phyloP scores from a whole-genome alignment of 2,329 filamentous ascomycete genomes.

The Diaporthe citriasiana region DNA sequence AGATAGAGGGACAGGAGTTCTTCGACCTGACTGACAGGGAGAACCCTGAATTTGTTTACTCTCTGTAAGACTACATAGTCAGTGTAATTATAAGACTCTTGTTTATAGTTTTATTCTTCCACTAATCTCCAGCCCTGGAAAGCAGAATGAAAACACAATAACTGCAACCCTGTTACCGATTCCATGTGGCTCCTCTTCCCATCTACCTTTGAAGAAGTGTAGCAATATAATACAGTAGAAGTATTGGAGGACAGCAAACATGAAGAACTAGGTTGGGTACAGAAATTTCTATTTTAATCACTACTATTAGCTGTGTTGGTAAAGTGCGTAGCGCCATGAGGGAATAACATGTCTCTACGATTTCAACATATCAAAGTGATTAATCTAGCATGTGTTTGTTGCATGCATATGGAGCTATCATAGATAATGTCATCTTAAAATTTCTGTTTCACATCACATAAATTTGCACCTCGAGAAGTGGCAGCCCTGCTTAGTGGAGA shows the following conservation, averaged over 20 bases:
- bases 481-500: not conserved
- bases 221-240: not conserved
- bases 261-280: not conserved
- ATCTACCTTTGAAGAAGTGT: too few relatives aligned
- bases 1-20: constrained; percentile 77
- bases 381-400: not conserved
- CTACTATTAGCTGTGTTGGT: not conserved
- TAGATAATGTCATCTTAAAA: not conserved
- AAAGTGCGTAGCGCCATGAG: not conserved
- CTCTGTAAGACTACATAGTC: constrained; percentile 56
- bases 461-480: not conserved
- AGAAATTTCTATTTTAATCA: not conserved
- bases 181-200: too few relatives aligned
- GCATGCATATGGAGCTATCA: not conserved
- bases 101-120: too few relatives aligned
- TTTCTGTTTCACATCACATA: too few relatives aligned
- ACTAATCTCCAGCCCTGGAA: too few relatives aligned
- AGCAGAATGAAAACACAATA: too few relatives aligned
- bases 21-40: constrained; percentile 76
- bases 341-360: not conserved
- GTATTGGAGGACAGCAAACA: not conserved
- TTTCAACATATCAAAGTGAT: not conserved
- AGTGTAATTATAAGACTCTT: too few relatives aligned
- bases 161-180: accelerated
- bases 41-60: constrained; percentile 75